These are phyloP conservation scores for Byssothecium circinans DNA, from an alignment of 2,329 filamentous ascomycete genomes.

Conservation along the genomic window DNA sequence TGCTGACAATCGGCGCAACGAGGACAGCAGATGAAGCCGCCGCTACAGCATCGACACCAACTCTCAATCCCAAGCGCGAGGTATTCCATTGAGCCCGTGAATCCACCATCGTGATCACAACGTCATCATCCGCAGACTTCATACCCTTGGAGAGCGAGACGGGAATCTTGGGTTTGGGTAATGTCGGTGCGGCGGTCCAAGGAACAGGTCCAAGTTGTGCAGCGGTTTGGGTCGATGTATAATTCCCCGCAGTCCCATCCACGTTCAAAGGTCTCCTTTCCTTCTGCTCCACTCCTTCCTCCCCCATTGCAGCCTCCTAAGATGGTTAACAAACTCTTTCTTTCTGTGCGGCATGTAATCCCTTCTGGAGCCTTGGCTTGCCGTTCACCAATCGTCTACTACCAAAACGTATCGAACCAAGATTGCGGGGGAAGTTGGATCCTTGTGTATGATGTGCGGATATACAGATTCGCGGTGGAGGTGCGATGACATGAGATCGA, in stretches of 20 bases:
- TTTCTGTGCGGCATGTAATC: slow-evolving; percentile 35
- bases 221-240: slow-evolving; percentile 4
- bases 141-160: not conserved
- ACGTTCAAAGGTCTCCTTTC: slow-evolving; percentile 8
- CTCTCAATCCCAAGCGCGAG: slow-evolving; percentile 65
- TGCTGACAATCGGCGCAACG: slow-evolving; percentile 81
- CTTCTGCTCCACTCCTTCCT: slow-evolving; percentile 15
- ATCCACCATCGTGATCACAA: no score
- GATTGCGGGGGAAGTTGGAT: no score
- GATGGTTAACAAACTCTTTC: slow-evolving; percentile 28
- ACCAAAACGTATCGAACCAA: no score
- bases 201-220: no score
- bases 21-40: slow-evolving; percentile 72
- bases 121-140: slow-evolving; percentile 8
- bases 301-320: slow-evolving; percentile 37
- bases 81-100: slow-evolving; percentile 66
- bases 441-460: no score
- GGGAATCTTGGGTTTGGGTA: no score
- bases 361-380: not conserved
- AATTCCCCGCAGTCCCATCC: not conserved
- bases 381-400: not conserved
- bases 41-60: slow-evolving; percentile 69
- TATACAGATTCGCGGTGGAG: no score
- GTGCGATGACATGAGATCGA: no score
- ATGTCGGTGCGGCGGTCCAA: no score